Evolutionary conservation across 1,284 basidiomycete species (phyloP).

Genomic region (Moniliella sp.): DNA sequence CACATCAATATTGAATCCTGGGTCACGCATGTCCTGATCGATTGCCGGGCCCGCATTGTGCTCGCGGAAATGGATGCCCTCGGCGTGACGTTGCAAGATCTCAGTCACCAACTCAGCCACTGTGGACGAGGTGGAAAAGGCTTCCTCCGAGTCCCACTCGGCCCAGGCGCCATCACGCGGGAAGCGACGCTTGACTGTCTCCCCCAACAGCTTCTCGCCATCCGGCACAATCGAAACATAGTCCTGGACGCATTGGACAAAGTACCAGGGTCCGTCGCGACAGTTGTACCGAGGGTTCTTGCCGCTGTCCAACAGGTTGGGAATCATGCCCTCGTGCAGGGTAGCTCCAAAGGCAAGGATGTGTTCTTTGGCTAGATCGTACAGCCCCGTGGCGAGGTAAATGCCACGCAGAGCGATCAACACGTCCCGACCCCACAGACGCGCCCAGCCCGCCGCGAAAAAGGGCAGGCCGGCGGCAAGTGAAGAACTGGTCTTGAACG

Average conservation of each 20-base stretch:
- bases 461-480: slow-evolving; percentile 27
- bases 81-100: slow-evolving; percentile 74
- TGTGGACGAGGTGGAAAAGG: slow-evolving; percentile 38
- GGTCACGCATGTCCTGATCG: slow-evolving; percentile 78
- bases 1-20: slow-evolving; percentile 82
- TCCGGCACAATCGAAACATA: slow-evolving; percentile 65
- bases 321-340: slow-evolving; percentile 24
- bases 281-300: slow-evolving; percentile 48
- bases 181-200: slow-evolving; percentile 69
- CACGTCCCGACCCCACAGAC: slow-evolving; percentile 24
- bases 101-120: slow-evolving; percentile 87
- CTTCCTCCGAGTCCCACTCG: slow-evolving; percentile 61
- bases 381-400: slow-evolving; percentile 25
- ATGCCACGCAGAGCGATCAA: slow-evolving; percentile 27
- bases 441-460: slow-evolving; percentile 23
- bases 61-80: slow-evolving; percentile 80
- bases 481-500: slow-evolving; percentile 18
- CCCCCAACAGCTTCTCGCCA: slow-evolving; percentile 57
- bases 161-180: slow-evolving; percentile 84
- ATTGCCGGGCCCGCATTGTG: slow-evolving; percentile 85
- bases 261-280: slow-evolving; percentile 87
- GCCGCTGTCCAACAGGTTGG: slow-evolving; percentile 22
- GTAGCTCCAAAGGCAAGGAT: slow-evolving; percentile 22
- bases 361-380: slow-evolving; percentile 13
- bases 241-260: slow-evolving; percentile 92